Conservation (phyloP, 306 rosid species). For the Vigna angularis region DNA sequence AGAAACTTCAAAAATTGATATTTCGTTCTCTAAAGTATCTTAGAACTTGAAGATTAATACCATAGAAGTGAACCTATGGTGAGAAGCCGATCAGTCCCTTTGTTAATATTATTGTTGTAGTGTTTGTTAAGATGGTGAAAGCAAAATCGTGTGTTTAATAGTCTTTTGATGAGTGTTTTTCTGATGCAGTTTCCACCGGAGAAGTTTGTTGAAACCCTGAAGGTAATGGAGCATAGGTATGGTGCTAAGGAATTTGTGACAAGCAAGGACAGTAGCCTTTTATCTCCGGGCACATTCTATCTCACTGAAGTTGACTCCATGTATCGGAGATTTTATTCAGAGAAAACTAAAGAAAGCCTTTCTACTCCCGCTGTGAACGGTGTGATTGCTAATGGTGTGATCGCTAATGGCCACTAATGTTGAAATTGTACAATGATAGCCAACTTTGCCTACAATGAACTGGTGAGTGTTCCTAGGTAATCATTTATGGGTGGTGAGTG, state of each 20-base stretch:
- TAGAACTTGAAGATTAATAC: neutral
- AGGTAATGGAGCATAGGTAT: constrained; percentile 96
- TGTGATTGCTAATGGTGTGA: constrained; percentile 46
- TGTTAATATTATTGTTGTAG: neutral
- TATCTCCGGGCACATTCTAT: constrained; percentile 88
- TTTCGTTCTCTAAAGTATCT: neutral
- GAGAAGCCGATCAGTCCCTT: neutral
- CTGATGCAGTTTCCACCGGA: constrained; percentile 75
- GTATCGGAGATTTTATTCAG: constrained; percentile 85
- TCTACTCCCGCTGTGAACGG: constrained; percentile 49
- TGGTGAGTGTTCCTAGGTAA: too few relatives aligned
- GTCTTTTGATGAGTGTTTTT: constrained; percentile 29
- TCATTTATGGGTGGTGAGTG: neutral
- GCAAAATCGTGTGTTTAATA: constrained; percentile 28
- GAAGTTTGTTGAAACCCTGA: constrained; percentile 79
- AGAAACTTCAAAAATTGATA: neutral
- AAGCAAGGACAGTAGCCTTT: constrained; percentile 81
- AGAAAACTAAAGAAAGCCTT: constrained; percentile 51
- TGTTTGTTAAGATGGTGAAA: constrained; percentile 1
- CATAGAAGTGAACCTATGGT: neutral
- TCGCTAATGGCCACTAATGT: constrained; percentile 74
- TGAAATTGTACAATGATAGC: constrained; percentile 12
- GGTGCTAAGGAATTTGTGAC: constrained; percentile 94
- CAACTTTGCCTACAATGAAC: constrained; percentile 25
- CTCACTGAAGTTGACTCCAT: constrained; percentile 92